Evolutionary conservation across 2,329 filamentous ascomycete genomes (phyloP).

Genomic region (Colletotrichum ledebouriae): DNA sequence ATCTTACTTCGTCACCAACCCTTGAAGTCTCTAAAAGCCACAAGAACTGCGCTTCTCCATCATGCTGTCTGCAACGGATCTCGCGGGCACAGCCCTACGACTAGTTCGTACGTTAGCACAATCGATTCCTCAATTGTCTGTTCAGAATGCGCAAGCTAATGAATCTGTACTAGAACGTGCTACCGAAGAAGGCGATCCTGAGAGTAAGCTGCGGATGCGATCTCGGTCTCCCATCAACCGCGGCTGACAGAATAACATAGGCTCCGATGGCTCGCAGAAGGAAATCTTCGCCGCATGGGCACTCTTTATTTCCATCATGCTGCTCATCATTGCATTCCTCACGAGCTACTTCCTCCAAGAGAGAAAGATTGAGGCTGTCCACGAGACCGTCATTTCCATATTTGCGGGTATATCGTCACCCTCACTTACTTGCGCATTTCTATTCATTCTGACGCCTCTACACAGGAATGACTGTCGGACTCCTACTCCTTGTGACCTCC

Average conservation of each 20-base stretch:
- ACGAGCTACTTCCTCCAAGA: constrained; percentile 97
- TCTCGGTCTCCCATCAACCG: constrained; percentile 10
- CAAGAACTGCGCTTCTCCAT: neutral
- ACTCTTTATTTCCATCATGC: constrained; percentile 94
- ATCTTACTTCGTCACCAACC: constrained; percentile 39
- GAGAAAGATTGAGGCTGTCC: constrained; percentile 96
- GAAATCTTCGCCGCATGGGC: constrained; percentile 98
- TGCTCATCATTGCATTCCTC: constrained; percentile 94
- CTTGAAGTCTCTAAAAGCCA: constrained; percentile 21
- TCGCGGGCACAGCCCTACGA: constrained; percentile 31
- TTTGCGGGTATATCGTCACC: constrained; percentile 79
- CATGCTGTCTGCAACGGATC: constrained; percentile 34
- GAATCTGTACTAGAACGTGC: constrained; percentile 30
- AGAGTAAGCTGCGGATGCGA: constrained; percentile 32
- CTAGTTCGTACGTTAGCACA: constrained; percentile 30
- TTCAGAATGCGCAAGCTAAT: constrained; percentile 27
- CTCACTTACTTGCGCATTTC: neutral
- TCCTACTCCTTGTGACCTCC: constrained; percentile 85
- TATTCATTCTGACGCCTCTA: constrained; percentile 15
- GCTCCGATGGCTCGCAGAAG: constrained; percentile 69
- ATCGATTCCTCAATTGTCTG: neutral
- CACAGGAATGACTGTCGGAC: constrained; percentile 92
- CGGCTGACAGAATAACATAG: constrained; percentile 39
- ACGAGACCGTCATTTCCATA: constrained; percentile 98
- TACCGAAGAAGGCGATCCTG: constrained; percentile 38